Base-by-base conservation (phyloP, 2,329 filamentous ascomycete genomes). In the Penicillium sp. region DNA sequence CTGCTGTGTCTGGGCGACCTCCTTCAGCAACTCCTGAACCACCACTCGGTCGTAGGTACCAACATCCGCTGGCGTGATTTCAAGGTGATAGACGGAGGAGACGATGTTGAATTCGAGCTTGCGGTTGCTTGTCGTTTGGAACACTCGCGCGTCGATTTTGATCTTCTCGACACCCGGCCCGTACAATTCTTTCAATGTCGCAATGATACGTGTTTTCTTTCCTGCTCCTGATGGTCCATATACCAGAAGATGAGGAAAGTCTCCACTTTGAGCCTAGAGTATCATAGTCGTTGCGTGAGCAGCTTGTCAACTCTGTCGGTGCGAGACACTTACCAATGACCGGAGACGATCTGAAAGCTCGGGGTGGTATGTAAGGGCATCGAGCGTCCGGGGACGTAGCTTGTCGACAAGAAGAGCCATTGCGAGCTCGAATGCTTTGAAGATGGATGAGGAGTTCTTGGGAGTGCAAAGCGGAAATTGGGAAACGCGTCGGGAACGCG, bases 81-180 rank as follows among this genome's bases (percentile, higher is more conserved):
- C 93, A 60, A 98, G 84, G 69, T 98, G 93, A 73, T 98, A 98
- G 54, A 96, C 84, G 0, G 91, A 97, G 36, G 90, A 84, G 44
- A 98, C 93, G 55, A 98, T 95, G 74, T 96, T 98, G 80, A 98
- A 98, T 72, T 98, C 93, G 60, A 98, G 85, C 72, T 98, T 98
- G 66, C 93, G 89, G 70, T 95, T 97, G 64, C 85, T 86, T 18
- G 83, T 90, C 1, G 93, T 97, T 71, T 95, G 90, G 74, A 98
- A 98, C 49, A 96, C 86, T 55, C 93, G 87, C 10, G 89, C 88
- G 66, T 98, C 93, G 71, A 98, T 97, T 75, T 97, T 97, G 78
- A 98, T 98, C 78, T 96, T 97, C 66, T 98, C 94, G n/a, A 95
- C 93, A 35, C 93, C 91, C 0, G 91, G 85, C 0, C 93, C 93